These are phyloP conservation scores for sorghum (Sorghum bicolor) DNA, from an alignment of 176 grass and related monocot genomes.

Conservation along the genomic window Sorghum_bicolor_NCBIv3 NC_012877.2:62320501-62321000, in stretches of 20 bases:
- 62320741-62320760: conserved; percentile 25
- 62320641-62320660: background rate
- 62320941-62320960: conserved; percentile 41
- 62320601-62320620: background rate
- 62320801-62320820: conserved; percentile 24
- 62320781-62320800: conserved; percentile 23
- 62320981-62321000: conserved; percentile 26
- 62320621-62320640: conserved; percentile 5
- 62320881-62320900: conserved; percentile 36
- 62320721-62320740: conserved; percentile 9
- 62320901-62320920: conserved; percentile 29
- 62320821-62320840: conserved; percentile 8
- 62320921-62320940: conserved; percentile 32
- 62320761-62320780: conserved; percentile 4
- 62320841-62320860: background rate
- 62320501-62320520: background rate
- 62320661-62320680: background rate
- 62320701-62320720: conserved; percentile 36
- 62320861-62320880: conserved; percentile 2
- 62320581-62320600: background rate
- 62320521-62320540: background rate
- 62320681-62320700: conserved; percentile 21
- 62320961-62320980: conserved; percentile 46
- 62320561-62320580: background rate
- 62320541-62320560: background rate